Base-by-base conservation (phyloP, 2,329 filamentous ascomycete species). In the Apiospora saccharicola region DNA sequence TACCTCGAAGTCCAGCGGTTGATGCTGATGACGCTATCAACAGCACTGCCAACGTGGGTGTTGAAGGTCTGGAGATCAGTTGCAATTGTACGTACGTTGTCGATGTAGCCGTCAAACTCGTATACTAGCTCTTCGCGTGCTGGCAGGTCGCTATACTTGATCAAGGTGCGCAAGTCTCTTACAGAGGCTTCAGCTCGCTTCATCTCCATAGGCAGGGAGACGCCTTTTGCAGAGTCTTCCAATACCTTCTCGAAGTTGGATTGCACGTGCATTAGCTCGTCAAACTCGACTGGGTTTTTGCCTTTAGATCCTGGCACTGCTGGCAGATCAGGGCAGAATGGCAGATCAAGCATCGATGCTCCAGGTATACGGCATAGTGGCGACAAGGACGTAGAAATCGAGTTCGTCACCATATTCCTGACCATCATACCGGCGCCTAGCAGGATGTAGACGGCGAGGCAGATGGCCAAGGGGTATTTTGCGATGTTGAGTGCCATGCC, bases 91-190 rank as follows among this genome's bases (percentile, higher is more conserved):
- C 90, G 85, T 1, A 92, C 91, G 0, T 89, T 90, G 13, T 92
- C 90, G 75, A 96, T 90, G 81, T 95, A 97, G 69, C 89, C 89
- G 74, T 93, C 89, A 72, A 97, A 93, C 79, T 96, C 93, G 30
- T 91, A 86, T 5, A 93, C 89, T 16, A 97, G 87, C 81, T 95
- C 92, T 47, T 92, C 88, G 43, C 89, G 89, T 53, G 89, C 89
- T 37, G 90, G 89, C 0, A 96, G 84, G 30, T 89, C 87, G 76
- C 92, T 94, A 81, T 91, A 90, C 51, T 89, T 87, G 46, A 97
- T 92, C 64, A 95, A 86, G 37, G 90, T 91, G 44, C 92, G 90
- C 34, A 96, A 83, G 77, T 95, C 93, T 53, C 93, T 89, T 47
- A 96, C 91, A 0, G 92, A 91, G 2, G 90, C 86, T 80, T 96